Conservation (phyloP, 345 rosid species). For the Nephelium lappaceum region DNA sequence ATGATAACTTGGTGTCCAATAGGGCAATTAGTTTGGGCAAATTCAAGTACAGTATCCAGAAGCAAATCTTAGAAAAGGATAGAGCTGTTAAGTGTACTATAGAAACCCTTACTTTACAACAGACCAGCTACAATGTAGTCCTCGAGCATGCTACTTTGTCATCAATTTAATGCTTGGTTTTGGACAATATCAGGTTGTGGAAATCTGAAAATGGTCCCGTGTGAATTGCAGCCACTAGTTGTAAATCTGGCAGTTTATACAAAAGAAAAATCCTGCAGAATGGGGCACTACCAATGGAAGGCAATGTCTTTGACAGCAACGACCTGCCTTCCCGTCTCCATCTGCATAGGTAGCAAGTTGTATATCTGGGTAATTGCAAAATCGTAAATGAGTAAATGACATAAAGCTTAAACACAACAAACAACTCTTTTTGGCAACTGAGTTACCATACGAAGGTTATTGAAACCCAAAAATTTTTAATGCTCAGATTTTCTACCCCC, state of each 20-base stretch:
- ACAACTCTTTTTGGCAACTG: too few relatives aligned
- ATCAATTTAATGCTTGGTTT: background rate
- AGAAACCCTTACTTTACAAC: background rate
- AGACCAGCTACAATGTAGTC: background rate
- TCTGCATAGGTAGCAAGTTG: background rate
- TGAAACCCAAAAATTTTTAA: background rate
- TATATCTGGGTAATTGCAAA: background rate
- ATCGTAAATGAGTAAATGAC: too few relatives aligned
- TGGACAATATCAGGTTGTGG: slow-evolving; percentile 1
- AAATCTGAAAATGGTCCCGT: slow-evolving; percentile 10
- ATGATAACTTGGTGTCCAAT: background rate
- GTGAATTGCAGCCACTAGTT: slow-evolving; percentile 15
- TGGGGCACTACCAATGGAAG: background rate
- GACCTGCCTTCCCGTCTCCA: background rate
- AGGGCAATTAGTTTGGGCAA: background rate
- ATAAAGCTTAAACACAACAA: too few relatives aligned
- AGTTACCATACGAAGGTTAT: background rate
- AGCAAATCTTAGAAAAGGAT: background rate
- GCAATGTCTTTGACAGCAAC: slow-evolving; percentile 2
- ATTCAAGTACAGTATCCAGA: background rate
- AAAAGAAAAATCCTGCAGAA: background rate
- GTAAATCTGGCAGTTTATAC: background rate
- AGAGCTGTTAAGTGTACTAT: too few relatives aligned
- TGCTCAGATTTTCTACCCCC: too few relatives aligned
- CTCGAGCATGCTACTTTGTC: background rate